Conservation (phyloP, 305 asterid genomes). For the Ruellia speciosa region DNA sequence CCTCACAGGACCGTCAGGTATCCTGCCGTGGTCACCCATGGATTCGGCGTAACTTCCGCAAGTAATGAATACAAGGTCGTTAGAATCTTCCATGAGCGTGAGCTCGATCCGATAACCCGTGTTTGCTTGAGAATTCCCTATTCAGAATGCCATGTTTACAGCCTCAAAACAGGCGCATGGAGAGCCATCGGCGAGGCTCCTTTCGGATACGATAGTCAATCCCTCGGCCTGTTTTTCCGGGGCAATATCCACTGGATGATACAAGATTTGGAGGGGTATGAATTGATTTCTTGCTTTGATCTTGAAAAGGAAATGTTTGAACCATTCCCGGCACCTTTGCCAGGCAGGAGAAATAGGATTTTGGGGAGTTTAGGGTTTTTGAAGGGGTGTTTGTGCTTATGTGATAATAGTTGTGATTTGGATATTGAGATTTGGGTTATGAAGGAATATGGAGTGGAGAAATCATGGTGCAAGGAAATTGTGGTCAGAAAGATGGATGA, state of each 20-base stretch:
- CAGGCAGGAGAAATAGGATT: background rate
- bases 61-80: background rate
- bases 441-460: conserved; percentile 1
- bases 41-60: background rate
- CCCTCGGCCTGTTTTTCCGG: background rate
- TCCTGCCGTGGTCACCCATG: background rate
- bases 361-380: background rate
- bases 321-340: background rate
- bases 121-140: background rate
- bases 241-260: background rate
- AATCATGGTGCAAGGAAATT: background rate
- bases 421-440: background rate
- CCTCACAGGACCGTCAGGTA: background rate
- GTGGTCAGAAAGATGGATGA: background rate
- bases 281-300: background rate
- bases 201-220: background rate
- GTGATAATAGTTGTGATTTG: background rate
- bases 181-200: background rate
- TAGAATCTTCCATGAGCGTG: background rate
- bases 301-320: background rate
- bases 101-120: background rate
- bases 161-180: background rate
- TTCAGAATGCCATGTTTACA: background rate
- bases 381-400: background rate
- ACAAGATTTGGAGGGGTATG: background rate